Conservation (phyloP, 2,329 filamentous ascomycete genomes). For the Ilyonectria mors-panacis region DNA sequence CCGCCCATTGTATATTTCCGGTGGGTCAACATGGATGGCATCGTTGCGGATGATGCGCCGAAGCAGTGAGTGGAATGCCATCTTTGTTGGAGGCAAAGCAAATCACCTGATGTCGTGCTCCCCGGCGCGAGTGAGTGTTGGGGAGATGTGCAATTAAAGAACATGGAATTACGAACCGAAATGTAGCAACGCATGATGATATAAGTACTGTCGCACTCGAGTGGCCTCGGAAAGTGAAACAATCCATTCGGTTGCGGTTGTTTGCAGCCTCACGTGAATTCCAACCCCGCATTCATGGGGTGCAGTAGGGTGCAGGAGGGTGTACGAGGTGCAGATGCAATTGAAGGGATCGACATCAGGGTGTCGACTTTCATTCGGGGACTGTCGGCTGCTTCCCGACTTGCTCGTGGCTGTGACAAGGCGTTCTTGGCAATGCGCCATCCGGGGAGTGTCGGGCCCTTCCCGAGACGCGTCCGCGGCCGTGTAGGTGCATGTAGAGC, state of each 20-base stretch:
- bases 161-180: not conserved
- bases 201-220: slow-evolving; percentile 35
- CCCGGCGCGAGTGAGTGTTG: not conserved
- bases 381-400: slow-evolving; percentile 9
- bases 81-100: not conserved
- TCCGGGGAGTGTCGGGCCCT: slow-evolving; percentile 38
- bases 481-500: not conserved
- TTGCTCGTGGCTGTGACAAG: not conserved
- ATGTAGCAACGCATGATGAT: slow-evolving; percentile 27
- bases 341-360: slow-evolving; percentile 10
- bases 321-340: not conserved
- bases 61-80: slow-evolving; percentile 43
- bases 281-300: slow-evolving; percentile 3
- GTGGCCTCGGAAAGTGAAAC: not conserved
- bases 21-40: slow-evolving; percentile 76
- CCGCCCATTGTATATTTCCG: slow-evolving; percentile 79
- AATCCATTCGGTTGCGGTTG: not conserved
- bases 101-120: not conserved
- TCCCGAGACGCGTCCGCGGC: not conserved
- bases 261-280: not conserved
- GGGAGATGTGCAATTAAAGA: not conserved
- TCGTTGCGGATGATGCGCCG: slow-evolving; percentile 66
- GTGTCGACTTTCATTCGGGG: slow-evolving; percentile 7
- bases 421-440: not conserved
- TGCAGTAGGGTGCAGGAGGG: not conserved